These are phyloP conservation scores for Elsinoe ampelina DNA, from an alignment of 2,329 filamentous ascomycete genomes.

Conservation along the genomic window DNA sequence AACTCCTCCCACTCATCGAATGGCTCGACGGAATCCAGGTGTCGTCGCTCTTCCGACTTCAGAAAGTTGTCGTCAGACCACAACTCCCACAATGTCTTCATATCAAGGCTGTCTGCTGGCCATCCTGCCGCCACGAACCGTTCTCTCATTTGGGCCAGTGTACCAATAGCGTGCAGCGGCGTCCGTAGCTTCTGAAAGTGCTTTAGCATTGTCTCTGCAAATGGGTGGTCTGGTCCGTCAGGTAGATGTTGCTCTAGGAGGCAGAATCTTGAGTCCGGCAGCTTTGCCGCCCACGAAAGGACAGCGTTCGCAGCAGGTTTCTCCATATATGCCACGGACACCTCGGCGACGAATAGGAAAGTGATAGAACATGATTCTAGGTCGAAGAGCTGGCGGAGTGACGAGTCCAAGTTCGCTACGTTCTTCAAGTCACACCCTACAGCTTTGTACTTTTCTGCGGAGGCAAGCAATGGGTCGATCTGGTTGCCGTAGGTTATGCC, in stretches of 20 bases:
- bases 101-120: conserved; percentile 42
- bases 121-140: conserved; percentile 66
- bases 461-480: conserved; percentile 44
- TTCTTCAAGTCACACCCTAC: conserved; percentile 74
- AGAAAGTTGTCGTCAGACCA: conserved; percentile 67
- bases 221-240: conserved; percentile 67
- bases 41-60: conserved; percentile 46
- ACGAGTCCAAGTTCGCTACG: conserved; percentile 49
- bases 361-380: conserved; percentile 49
- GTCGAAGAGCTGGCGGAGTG: conserved; percentile 51
- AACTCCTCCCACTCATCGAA: conserved; percentile 98
- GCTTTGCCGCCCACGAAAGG: conserved; percentile 64
- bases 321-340: conserved; percentile 87
- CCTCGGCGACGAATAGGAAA: conserved; percentile 71
- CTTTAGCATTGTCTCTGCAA: conserved; percentile 73
- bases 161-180: conserved; percentile 62
- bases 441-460: conserved; percentile 64
- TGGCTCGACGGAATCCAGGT: conserved; percentile 62
- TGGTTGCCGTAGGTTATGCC: conserved; percentile 26
- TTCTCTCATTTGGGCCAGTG: conserved; percentile 52
- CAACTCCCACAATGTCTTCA: conserved; percentile 68
- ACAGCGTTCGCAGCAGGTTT: conserved; percentile 61
- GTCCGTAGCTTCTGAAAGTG: conserved; percentile 77
- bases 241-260: conserved; percentile 81
- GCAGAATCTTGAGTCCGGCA: conserved; percentile 68